phyloP scores from a whole-genome alignment of 2,329 filamentous ascomycete species.

The Calonectria montana region DNA sequence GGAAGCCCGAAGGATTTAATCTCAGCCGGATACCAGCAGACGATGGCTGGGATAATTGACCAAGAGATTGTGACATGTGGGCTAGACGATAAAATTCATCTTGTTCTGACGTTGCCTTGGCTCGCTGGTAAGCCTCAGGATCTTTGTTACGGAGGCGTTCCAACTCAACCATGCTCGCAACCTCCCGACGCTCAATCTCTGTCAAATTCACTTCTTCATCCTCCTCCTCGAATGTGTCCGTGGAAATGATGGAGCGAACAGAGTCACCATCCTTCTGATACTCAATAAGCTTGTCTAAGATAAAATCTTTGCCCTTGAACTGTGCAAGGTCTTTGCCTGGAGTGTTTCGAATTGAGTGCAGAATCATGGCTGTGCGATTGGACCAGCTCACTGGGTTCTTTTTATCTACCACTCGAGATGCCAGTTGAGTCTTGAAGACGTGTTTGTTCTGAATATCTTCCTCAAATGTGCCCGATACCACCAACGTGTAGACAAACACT shows the following conservation, averaged over 20 bases:
- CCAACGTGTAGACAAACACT: slow-evolving; percentile 87
- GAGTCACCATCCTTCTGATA: slow-evolving; percentile 48
- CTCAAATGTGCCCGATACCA: slow-evolving; percentile 84
- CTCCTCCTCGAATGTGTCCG: slow-evolving; percentile 79
- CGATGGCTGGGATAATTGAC: background rate
- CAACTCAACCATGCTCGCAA: slow-evolving; percentile 53
- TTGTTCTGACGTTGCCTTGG: slow-evolving; percentile 19
- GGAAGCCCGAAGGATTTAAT: background rate
- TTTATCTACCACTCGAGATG: slow-evolving; percentile 84
- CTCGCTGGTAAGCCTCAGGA: slow-evolving; percentile 45
- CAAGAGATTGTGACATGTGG: background rate
- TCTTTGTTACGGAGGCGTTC: slow-evolving; percentile 48
- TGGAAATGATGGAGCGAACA: slow-evolving; percentile 71
- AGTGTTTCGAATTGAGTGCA: slow-evolving; percentile 68
- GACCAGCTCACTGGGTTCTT: slow-evolving; percentile 79
- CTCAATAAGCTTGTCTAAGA: slow-evolving; percentile 64
- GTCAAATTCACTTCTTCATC: slow-evolving; percentile 68
- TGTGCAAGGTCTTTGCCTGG: slow-evolving; percentile 61
- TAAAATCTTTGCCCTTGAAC: slow-evolving; percentile 70
- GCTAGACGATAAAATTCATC: slow-evolving; percentile 10
- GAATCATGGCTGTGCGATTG: slow-evolving; percentile 64
- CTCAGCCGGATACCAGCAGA: background rate
- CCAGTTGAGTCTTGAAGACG: slow-evolving; percentile 85
- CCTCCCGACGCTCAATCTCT: slow-evolving; percentile 68
- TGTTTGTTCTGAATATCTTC: slow-evolving; percentile 77